Percentiles rank a stretch among this genome's conserved stretches.
Conservation (phyloP, 2,329 filamentous ascomycete species). For the Setomelanomma holmii region DNA sequence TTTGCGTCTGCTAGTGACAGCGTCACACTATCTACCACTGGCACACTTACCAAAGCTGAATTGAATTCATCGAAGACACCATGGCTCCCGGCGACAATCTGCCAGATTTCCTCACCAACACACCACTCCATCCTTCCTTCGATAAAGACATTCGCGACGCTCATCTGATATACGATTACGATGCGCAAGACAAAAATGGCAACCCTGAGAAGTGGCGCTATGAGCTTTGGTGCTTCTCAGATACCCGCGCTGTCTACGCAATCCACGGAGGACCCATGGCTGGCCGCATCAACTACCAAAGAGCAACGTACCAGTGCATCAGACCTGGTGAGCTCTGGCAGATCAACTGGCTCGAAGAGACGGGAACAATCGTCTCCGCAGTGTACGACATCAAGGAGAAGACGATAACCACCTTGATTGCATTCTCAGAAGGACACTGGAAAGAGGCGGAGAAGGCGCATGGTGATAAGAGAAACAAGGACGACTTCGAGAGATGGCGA, state of each 20-base stretch:
- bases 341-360: conserved; percentile 68
- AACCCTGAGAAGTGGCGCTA: conserved; percentile 67
- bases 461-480: conserved; percentile 62
- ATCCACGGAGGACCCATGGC: conserved; percentile 66
- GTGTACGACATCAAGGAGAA: conserved; percentile 62
- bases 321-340: conserved; percentile 66
- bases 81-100: conserved; percentile 34
- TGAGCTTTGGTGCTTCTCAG: conserved; percentile 67
- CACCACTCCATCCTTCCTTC: conserved; percentile 47
- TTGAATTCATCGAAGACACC: too few species aligned
- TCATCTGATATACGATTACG: conserved; percentile 66
- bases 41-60: too few species aligned
- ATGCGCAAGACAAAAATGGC: conserved; percentile 56
- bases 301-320: conserved; percentile 64
- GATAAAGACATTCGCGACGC: conserved; percentile 61
- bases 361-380: conserved; percentile 62
- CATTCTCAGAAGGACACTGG: conserved; percentile 65
- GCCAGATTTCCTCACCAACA: conserved; percentile 38
- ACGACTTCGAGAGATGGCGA: conserved; percentile 62
- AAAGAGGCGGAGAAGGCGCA: conserved; percentile 58
- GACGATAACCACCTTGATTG: conserved; percentile 61
- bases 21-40: too few species aligned
- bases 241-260: conserved; percentile 61
- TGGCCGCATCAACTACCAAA: conserved; percentile 60
- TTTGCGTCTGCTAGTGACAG: neutral